Conservation (phyloP, 2,329 filamentous ascomycete species). For the Arachnomyces sp. region DNA sequence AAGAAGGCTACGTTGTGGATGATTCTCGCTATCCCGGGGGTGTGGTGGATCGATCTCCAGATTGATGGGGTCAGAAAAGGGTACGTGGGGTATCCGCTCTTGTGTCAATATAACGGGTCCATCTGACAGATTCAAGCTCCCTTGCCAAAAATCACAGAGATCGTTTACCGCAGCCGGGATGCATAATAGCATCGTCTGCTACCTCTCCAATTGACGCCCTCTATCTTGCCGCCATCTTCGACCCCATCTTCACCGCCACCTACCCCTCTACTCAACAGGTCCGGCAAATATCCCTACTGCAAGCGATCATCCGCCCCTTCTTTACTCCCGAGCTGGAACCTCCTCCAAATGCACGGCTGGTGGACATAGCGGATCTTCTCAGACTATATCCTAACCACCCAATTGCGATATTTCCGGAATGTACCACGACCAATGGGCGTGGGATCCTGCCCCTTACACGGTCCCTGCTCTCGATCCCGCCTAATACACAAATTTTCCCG, state of each 20-base stretch:
- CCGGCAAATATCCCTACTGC: slow-evolving; percentile 64
- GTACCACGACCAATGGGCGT: slow-evolving; percentile 85
- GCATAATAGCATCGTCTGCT: slow-evolving; percentile 81
- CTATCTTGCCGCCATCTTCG: slow-evolving; percentile 92
- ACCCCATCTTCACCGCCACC: slow-evolving; percentile 83
- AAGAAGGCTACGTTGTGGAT: slow-evolving; percentile 85
- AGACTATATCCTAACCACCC: slow-evolving; percentile 62
- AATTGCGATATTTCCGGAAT: slow-evolving; percentile 86
- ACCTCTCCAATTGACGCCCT: slow-evolving; percentile 88
- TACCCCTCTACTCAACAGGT: slow-evolving; percentile 69
- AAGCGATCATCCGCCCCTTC: slow-evolving; percentile 67
- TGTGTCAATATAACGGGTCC: background rate
- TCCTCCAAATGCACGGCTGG: slow-evolving; percentile 42
- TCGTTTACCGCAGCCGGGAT: slow-evolving; percentile 68
- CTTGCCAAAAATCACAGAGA: slow-evolving; percentile 63
- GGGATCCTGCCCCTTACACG: slow-evolving; percentile 79
- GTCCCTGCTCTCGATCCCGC: slow-evolving; percentile 59
- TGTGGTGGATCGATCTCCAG: slow-evolving; percentile 98
- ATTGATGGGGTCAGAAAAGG: slow-evolving; percentile 94
- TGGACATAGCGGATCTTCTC: slow-evolving; percentile 56
- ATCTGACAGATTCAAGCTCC: slow-evolving; percentile 36
- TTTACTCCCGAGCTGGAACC: slow-evolving; percentile 46
- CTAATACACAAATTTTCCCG: slow-evolving; percentile 72
- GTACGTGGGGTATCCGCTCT: slow-evolving; percentile 33
- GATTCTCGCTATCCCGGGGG: slow-evolving; percentile 77